A percentile compares a stretch with the other conserved stretches of the same genome.
Conservation (phyloP, 2,329 filamentous ascomycete genomes). For the Trichoderma endophyticum region DNA sequence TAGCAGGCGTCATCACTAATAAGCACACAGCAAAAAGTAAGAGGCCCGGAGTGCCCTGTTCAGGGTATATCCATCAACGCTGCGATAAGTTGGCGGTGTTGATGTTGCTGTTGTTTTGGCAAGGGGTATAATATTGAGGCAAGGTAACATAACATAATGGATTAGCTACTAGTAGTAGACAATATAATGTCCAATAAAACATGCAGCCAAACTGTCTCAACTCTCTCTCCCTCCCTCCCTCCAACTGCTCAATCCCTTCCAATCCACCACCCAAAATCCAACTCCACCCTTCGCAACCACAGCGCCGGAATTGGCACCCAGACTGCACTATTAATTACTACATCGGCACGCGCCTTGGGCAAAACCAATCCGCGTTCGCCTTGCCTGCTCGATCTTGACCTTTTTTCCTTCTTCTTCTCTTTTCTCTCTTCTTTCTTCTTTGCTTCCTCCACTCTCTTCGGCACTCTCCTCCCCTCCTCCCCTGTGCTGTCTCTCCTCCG, state of each 20-base stretch:
- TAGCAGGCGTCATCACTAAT: neutral
- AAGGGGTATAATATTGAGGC: neutral
- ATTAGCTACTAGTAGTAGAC: neutral
- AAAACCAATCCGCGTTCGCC: conserved; percentile 10
- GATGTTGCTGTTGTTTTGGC: neutral
- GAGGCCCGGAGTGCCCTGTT: neutral
- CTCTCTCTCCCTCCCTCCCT: neutral
- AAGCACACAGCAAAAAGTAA: neutral
- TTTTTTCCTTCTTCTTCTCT: neutral
- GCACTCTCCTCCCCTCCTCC: neutral
- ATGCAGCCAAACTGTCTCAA: neutral
- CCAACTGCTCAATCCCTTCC: neutral
- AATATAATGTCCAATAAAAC: neutral
- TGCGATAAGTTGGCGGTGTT: neutral
- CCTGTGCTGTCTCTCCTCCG: neutral
- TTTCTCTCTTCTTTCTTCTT: neutral
- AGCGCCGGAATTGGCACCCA: conserved; percentile 14
- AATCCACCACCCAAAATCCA: neutral
- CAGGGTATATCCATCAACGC: neutral
- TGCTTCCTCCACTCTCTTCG: neutral
- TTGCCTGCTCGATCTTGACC: neutral
- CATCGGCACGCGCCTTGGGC: conserved; percentile 11
- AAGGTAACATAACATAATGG: neutral
- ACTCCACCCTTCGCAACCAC: conserved; percentile 3
- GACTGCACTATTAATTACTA: neutral